A percentile compares a stretch with the other conserved stretches of the same genome.
phyloP scores from a whole-genome alignment of 2,329 filamentous ascomycete species.

The Monilinia polystroma region DNA sequence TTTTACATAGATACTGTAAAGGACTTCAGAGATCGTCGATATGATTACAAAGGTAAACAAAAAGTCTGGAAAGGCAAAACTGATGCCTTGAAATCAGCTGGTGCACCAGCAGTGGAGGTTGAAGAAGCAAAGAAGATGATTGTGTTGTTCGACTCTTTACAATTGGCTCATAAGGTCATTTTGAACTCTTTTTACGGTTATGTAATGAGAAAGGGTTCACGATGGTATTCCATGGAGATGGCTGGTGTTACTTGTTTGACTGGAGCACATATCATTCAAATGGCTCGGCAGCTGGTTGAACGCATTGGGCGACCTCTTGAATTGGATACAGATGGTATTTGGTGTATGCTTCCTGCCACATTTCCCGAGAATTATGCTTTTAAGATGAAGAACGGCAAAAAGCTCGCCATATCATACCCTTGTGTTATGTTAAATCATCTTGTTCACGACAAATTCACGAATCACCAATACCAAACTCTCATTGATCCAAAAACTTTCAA shows the following conservation, averaged over 20 bases:
- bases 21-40: constrained; percentile 93
- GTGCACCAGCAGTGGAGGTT: constrained; percentile 72
- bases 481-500: constrained; percentile 75
- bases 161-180: constrained; percentile 98
- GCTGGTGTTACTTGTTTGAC: constrained; percentile 97
- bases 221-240: constrained; percentile 99
- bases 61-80: constrained; percentile 99
- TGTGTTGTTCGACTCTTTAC: constrained; percentile 88
- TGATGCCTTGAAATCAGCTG: constrained; percentile 77
- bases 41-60: constrained; percentile 97
- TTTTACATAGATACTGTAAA: constrained; percentile 98
- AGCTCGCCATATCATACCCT: constrained; percentile 92
- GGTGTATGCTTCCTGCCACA: constrained; percentile 95
- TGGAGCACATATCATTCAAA: constrained; percentile 92
- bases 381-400: constrained; percentile 93
- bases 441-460: constrained; percentile 92
- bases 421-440: constrained; percentile 99
- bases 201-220: constrained; percentile 97
- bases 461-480: constrained; percentile 94
- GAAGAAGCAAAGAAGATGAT: constrained; percentile 99
- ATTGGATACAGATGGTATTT: constrained; percentile 97
- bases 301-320: constrained; percentile 89
- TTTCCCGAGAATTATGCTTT: constrained; percentile 97
- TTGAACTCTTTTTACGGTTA: constrained; percentile 99
- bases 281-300: constrained; percentile 91